Evolutionary conservation across 805 yeast genomes (phyloP), one percentile per base, ranked within the genome.

Genomic region (Schwanniomyces sp.): DNA sequence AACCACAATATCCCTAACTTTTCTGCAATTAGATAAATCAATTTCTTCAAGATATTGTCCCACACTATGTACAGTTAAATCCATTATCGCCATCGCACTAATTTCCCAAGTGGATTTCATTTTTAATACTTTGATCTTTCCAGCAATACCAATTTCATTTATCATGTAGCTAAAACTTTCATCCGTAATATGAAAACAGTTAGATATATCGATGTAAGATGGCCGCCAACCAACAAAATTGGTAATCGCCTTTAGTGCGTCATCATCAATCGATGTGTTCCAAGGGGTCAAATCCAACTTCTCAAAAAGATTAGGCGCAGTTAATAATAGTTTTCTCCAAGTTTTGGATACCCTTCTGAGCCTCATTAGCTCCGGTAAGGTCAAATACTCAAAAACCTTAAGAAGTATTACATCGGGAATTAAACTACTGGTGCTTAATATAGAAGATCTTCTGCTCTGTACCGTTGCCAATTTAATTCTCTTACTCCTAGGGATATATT

Each of bases 41-140:
- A 87, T 69, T 44, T 79, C 82, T 46, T 74, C 80, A 34, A 87
- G 65, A 51, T 75, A 65, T 29, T 74, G 69, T 7, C 91, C 91
- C 28, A 85, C 82, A 54, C 79, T 74, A 0, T 85, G 84, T 1
- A 79, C 82, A 1, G 89, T 78, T 37, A 86, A 64, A 61, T 87
- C 92, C 90, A 86, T 85, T 27, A 86, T 84, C 2, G 91, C 87
- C 88, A 85, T 84, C 2, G 90, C 88, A 49, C 85, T 79, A 7
- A 87, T 81, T 54, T 85, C 88, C 92, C 92, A 86, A 41, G 80
- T 84, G 12, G 87, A 81, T 51, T 72, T 74, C 90, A 86, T 84
- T 50, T 74, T 76, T 43, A 87, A 66, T 8, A 66, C 64, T 45
- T 72, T 70, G 40, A 87, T 76, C 28, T 74, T 72, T 3, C 90